Evolutionary conservation across 1,284 basidiomycete genomes (phyloP).

Genomic region (Pseudozyma thailandica): DNA sequence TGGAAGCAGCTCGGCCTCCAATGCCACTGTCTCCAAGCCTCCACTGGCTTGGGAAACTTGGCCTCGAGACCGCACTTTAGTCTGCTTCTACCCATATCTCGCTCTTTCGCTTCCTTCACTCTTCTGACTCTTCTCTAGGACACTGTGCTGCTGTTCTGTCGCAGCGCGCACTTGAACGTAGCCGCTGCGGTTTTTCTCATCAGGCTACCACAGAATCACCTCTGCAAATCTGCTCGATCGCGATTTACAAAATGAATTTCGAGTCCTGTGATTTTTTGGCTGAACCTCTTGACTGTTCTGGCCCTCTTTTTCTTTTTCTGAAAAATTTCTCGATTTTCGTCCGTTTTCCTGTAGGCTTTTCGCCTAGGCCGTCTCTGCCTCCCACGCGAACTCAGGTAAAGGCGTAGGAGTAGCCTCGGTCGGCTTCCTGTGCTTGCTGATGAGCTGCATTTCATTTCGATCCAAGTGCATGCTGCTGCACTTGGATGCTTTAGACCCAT

Average conservation of each 20-base stretch:
- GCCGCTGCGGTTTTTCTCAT: background rate
- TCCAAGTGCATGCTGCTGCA: background rate
- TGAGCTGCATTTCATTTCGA: conserved; percentile 13
- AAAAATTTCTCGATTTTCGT: background rate
- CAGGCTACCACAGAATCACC: background rate
- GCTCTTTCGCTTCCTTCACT: background rate
- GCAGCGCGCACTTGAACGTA: background rate
- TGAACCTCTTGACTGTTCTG: background rate
- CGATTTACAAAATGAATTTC: background rate
- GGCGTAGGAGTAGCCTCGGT: conserved; percentile 1
- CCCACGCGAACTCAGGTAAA: background rate
- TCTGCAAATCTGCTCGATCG: background rate
- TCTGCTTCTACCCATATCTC: conserved; percentile 2
- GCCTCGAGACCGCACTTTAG: background rate
- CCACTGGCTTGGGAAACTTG: conserved; percentile 21
- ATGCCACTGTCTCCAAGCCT: conserved; percentile 1
- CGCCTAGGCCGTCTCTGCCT: background rate
- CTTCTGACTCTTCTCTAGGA: background rate
- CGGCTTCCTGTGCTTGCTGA: background rate
- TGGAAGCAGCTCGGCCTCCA: conserved; percentile 37
- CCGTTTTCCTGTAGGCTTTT: background rate
- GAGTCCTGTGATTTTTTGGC: background rate
- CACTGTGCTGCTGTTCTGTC: background rate
- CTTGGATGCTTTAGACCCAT: conserved; percentile 16
- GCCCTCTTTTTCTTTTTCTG: background rate